Evolutionary conservation across 2,329 filamentous ascomycete species (phyloP).

Genomic region (Fusarium austroafricanum): DNA sequence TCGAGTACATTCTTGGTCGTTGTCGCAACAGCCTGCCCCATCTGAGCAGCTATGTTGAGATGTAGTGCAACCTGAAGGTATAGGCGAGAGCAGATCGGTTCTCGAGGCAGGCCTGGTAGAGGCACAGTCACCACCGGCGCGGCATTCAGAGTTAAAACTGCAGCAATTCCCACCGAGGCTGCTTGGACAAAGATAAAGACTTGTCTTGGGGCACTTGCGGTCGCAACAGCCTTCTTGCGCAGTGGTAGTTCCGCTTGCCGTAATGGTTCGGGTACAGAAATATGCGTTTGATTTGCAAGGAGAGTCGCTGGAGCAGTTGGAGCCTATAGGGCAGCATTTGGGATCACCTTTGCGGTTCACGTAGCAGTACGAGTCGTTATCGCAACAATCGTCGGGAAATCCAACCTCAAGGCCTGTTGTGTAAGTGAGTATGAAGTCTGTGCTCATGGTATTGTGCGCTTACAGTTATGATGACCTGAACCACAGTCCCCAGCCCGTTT

Average conservation of each 20-base stretch:
- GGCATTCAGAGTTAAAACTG: conserved; percentile 58
- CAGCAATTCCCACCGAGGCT: conserved; percentile 64
- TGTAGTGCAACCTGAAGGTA: conserved; percentile 59
- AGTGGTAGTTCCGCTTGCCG: conserved; percentile 45
- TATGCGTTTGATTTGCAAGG: conserved; percentile 51
- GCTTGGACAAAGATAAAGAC: conserved; percentile 58
- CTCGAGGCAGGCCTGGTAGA: conserved; percentile 43
- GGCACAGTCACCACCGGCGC: conserved; percentile 51
- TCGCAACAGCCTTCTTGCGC: conserved; percentile 53
- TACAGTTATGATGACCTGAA: conserved; percentile 49
- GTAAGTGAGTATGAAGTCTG: not conserved
- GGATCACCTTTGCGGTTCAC: conserved; percentile 50
- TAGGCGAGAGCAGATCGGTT: conserved; percentile 49
- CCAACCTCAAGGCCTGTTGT: conserved; percentile 57
- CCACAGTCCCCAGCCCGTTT: conserved; percentile 48
- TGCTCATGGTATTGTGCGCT: conserved; percentile 14
- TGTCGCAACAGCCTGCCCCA: conserved; percentile 63
- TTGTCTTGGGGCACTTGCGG: conserved; percentile 55
- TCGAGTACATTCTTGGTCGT: conserved; percentile 57
- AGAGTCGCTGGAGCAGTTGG: conserved; percentile 54
- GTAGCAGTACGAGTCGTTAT: conserved; percentile 60
- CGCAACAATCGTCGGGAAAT: conserved; percentile 55
- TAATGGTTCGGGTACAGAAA: conserved; percentile 49
- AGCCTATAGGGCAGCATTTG: conserved; percentile 58
- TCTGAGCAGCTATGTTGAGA: conserved; percentile 58